These are phyloP conservation scores for Tylopilus rubrobrunneus DNA, from an alignment of 768 basidiomycete species.

Conservation along the genomic window DNA sequence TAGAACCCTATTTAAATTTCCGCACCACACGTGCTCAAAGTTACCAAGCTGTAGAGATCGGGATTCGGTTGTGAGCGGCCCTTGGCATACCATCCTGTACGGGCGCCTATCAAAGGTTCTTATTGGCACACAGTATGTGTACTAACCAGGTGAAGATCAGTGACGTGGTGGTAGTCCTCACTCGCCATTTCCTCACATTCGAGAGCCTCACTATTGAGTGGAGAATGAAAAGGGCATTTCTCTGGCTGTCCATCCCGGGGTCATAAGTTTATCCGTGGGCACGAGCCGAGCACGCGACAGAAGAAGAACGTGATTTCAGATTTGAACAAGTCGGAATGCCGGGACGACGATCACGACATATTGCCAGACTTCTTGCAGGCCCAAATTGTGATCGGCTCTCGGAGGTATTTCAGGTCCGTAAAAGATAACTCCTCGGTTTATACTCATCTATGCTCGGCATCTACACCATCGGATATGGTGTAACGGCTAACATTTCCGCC, in stretches of 20 bases:
- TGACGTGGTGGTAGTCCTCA: not conserved
- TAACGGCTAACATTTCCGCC: constrained; percentile 68
- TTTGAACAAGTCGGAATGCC: not conserved
- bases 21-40: constrained; percentile 1
- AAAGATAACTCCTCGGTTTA: not conserved
- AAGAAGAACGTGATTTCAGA: not conserved
- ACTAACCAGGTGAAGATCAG: not conserved
- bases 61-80: not conserved
- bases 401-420: too few relatives aligned
- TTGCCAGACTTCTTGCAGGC: too few relatives aligned
- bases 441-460: too few relatives aligned
- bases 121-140: not conserved
- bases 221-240: not conserved
- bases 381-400: too few relatives aligned
- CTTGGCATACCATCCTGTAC: constrained; percentile 25
- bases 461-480: constrained; percentile 34
- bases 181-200: not conserved
- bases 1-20: constrained; percentile 6
- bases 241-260: not conserved
- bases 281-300: constrained; percentile 8
- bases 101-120: constrained; percentile 6
- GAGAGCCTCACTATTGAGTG: not conserved
- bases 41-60: constrained; percentile 29
- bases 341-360: not conserved
- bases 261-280: not conserved